Evolutionary conservation across 2,329 filamentous ascomycete genomes (phyloP).

Genomic region (Piedraia hortae): DNA sequence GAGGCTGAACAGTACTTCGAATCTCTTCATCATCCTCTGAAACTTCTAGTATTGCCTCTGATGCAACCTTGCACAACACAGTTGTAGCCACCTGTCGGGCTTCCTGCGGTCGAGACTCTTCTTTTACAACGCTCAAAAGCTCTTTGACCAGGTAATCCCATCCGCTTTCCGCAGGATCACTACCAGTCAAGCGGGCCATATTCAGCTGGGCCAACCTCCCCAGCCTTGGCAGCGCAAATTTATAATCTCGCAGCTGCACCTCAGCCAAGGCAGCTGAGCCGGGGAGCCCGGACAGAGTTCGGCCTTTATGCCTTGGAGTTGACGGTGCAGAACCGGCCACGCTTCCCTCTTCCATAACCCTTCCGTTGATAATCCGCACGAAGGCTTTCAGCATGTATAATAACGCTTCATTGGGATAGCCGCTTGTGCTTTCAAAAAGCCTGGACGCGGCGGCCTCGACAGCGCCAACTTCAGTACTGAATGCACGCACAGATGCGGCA

Average conservation of each 20-base stretch:
- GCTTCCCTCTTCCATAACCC: slow-evolving; percentile 2
- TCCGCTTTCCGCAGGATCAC: slow-evolving; percentile 38
- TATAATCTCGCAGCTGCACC: slow-evolving; percentile 17
- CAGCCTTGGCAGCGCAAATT: slow-evolving; percentile 22
- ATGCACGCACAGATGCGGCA: slow-evolving; percentile 8
- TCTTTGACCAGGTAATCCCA: slow-evolving; percentile 41
- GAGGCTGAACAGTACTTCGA: slow-evolving; percentile 8
- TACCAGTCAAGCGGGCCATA: slow-evolving; percentile 34
- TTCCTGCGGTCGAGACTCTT: slow-evolving; percentile 14
- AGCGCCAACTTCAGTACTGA: slow-evolving; percentile 57
- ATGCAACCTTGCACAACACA: slow-evolving; percentile 21
- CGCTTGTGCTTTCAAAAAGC: slow-evolving; percentile 70
- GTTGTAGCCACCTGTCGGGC: slow-evolving; percentile 23
- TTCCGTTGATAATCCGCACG: slow-evolving; percentile 34
- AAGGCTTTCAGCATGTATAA: slow-evolving; percentile 48
- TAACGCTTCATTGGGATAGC: slow-evolving; percentile 68
- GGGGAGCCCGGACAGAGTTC: slow-evolving; percentile 18
- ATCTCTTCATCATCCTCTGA: slow-evolving; percentile 17
- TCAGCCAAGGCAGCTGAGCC: slow-evolving; percentile 15
- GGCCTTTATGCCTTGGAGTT: slow-evolving; percentile 5
- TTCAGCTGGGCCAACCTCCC: slow-evolving; percentile 20
- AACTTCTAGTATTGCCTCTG: slow-evolving; percentile 24
- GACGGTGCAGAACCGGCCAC: slow-evolving; percentile 6
- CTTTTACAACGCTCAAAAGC: slow-evolving; percentile 22
- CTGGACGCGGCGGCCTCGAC: slow-evolving; percentile 70